phyloP scores from a whole-genome alignment of 179 eudicot species.

The Heliamphora pulchella region DNA sequence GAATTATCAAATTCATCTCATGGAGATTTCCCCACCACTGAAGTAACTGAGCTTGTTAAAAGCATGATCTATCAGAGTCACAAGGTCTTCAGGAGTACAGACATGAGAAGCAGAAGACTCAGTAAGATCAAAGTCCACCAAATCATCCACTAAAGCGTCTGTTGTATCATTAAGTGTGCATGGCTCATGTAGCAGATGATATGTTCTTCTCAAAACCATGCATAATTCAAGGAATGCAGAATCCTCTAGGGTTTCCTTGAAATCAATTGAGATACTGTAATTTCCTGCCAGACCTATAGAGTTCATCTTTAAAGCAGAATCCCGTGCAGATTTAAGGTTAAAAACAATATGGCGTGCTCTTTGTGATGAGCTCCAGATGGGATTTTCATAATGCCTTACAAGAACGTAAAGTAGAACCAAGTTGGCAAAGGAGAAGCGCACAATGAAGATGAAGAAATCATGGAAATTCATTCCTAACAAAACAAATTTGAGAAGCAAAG shows the following conservation, averaged over 20 bases:
- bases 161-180: slow-evolving; percentile 16
- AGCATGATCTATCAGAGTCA: slow-evolving; percentile 34
- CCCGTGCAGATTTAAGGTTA: slow-evolving; percentile 45
- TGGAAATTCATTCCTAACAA: slow-evolving; percentile 75
- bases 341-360: slow-evolving; percentile 33
- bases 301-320: slow-evolving; percentile 47
- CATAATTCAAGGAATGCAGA: slow-evolving; percentile 46
- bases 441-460: slow-evolving; percentile 77
- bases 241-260: slow-evolving; percentile 35
- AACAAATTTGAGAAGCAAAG: neutral
- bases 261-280: slow-evolving; percentile 27
- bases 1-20: neutral
- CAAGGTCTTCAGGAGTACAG: slow-evolving; percentile 40
- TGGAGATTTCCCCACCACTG: neutral
- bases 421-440: slow-evolving; percentile 62
- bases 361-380: slow-evolving; percentile 26
- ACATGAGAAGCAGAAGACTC: slow-evolving; percentile 22
- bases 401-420: slow-evolving; percentile 42
- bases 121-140: slow-evolving; percentile 19
- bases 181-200: slow-evolving; percentile 37
- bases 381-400: slow-evolving; percentile 12
- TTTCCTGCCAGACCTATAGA: slow-evolving; percentile 28
- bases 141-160: slow-evolving; percentile 16
- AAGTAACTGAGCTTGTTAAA: slow-evolving; percentile 20
- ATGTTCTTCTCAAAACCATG: slow-evolving; percentile 31